Conservation (phyloP, 768 basidiomycete genomes). For the Tylopilus sp. region DNA sequence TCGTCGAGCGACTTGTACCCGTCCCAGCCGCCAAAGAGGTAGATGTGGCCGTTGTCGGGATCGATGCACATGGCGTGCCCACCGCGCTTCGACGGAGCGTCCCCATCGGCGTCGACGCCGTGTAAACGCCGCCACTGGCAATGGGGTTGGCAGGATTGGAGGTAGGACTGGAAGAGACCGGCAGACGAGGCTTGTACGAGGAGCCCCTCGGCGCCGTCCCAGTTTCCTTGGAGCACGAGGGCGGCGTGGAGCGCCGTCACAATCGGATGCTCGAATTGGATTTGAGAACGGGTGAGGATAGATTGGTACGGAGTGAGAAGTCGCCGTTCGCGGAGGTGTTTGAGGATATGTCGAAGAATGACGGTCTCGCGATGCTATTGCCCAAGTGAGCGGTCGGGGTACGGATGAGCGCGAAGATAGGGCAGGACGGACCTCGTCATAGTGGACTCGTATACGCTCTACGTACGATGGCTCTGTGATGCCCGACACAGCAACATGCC, state of each 20-base stretch:
- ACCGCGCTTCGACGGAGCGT: conserved; percentile 63
- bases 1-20: conserved; percentile 71
- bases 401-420: background rate
- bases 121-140: conserved; percentile 58
- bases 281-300: conserved; percentile 20
- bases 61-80: conserved; percentile 86
- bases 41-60: conserved; percentile 54
- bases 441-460: conserved; percentile 45
- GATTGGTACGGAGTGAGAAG: conserved; percentile 56
- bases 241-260: conserved; percentile 60
- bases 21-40: conserved; percentile 80
- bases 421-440: conserved; percentile 57
- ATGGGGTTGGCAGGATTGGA: conserved; percentile 52
- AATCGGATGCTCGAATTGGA: conserved; percentile 60
- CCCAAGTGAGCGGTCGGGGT: too few species aligned
- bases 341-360: conserved; percentile 51
- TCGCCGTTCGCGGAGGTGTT: conserved; percentile 70
- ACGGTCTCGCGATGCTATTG: conserved; percentile 66
- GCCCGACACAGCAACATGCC: conserved; percentile 66
- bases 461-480: conserved; percentile 55
- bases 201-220: conserved; percentile 52
- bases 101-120: conserved; percentile 60
- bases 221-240: conserved; percentile 67
- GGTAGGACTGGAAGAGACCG: conserved; percentile 60
- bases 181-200: conserved; percentile 47